Base-by-base conservation (phyloP, 2,329 filamentous ascomycete species). In the Helotiales sp. region DNA sequence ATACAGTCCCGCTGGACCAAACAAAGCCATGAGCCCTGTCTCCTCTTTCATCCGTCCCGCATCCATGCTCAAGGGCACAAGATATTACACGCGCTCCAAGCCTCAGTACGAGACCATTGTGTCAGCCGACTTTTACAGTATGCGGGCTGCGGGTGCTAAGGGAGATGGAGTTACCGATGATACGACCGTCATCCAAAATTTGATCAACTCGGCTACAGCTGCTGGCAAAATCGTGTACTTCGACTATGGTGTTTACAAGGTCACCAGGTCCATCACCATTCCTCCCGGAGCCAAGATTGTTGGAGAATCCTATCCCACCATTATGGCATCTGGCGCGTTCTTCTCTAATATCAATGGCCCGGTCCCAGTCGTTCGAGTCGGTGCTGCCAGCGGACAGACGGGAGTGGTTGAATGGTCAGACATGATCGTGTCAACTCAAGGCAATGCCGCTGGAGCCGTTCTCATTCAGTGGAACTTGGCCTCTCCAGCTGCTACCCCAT, bases 391-490 rank as follows among this genome's bases (percentile, higher is more conserved):
- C 15, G 87, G 87, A 2, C 83, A 90, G 13, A 77, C 76, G 1
- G 90, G 90, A 4, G 79, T 77, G 1, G 81, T 91, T 5, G 88
- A 92, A 75, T 86, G 87, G 80, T 85, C 83, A 1, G 87, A 90
- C 68, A 83, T 89, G 75, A 83, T 92, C 37, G 80, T 92, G 57
- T 74, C 67, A 17, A 76, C 71, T 17, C 93, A 97, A 79, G 95
- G 72, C 22, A 49, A 65, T 11, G 82, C 85, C 24, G 82, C 85
- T 0, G 90, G 74, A 71, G 89, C 88, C 0, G 82, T 89, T 2
- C 78, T 92, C 6, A 84, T 91, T 82, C 81, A 92, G 72, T 91
- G 86, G 83, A 92, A 92, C 74, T 79, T 91, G 1, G 80, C 77
- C 6, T 79, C 77, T 40, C 59, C 59, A 50, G 81, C 81, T 10